Percentiles rank a stretch among this genome's conserved stretches.
phyloP scores from a whole-genome alignment of 345 rosid genomes.

The Populus deltoides region DNA sequence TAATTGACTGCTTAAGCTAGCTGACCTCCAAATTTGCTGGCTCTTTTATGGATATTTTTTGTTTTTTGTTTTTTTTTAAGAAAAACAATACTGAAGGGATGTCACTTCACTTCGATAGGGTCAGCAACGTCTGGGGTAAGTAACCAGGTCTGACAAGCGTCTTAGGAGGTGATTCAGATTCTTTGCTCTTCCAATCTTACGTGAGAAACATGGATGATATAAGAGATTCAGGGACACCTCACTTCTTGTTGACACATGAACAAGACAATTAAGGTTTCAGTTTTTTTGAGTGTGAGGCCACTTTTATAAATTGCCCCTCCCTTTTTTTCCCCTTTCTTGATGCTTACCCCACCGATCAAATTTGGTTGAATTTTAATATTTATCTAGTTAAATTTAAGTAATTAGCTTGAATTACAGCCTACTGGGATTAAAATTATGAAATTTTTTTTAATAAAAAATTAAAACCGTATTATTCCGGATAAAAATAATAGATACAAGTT shows the following conservation, averaged over 20 bases:
- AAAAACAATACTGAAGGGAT: neutral
- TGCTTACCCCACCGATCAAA: no score
- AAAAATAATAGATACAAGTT: no score
- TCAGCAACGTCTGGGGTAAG: slow-evolving; percentile 38
- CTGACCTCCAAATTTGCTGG: neutral
- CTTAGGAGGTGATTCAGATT: slow-evolving; percentile 25
- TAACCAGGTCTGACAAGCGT: slow-evolving; percentile 25
- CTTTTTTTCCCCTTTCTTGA: no score
- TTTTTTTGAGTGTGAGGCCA: neutral
- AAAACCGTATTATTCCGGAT: no score
- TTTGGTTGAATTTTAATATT: no score
- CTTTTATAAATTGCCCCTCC: no score
- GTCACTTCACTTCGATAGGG: slow-evolving; percentile 3
- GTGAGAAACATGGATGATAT: neutral
- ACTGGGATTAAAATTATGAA: no score
- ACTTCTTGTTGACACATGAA: neutral
- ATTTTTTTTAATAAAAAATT: no score
- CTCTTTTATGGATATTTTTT: neutral
- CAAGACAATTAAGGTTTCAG: neutral
- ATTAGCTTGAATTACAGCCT: no score
- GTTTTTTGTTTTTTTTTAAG: neutral
- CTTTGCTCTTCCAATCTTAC: slow-evolving; percentile 8
- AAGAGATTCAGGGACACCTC: neutral
- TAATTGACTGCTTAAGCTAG: neutral
- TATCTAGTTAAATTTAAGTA: no score